phyloP scores from a whole-genome alignment of 345 rosid species.

The Passiflora organensis region DNA sequence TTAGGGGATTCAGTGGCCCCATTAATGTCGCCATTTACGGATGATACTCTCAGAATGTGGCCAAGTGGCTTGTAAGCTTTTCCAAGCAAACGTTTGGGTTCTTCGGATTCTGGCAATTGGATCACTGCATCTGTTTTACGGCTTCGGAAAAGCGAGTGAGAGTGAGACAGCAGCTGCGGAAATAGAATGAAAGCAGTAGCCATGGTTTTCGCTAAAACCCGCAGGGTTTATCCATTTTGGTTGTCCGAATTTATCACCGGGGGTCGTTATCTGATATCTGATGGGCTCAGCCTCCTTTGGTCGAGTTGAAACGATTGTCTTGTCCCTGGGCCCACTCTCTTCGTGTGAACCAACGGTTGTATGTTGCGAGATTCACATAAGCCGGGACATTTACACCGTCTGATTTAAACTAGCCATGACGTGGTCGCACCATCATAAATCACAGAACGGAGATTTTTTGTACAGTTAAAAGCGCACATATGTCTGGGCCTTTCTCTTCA shows the following conservation, averaged over 20 bases:
- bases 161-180: conserved; percentile 29
- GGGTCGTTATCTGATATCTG: neutral
- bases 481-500: neutral
- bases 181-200: conserved; percentile 46
- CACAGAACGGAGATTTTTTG: too few relatives aligned
- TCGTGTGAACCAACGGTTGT: too few relatives aligned
- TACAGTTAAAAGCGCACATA: too few relatives aligned
- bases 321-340: too few relatives aligned
- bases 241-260: neutral
- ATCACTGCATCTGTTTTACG: conserved; percentile 10
- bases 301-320: too few relatives aligned
- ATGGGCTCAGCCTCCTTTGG: neutral
- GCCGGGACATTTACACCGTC: too few relatives aligned
- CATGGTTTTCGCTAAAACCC: conserved; percentile 29
- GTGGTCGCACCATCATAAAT: too few relatives aligned
- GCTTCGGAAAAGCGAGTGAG: conserved; percentile 15
- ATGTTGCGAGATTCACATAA: too few relatives aligned
- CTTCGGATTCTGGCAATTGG: too few relatives aligned
- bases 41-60: conserved; percentile 31
- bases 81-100: neutral
- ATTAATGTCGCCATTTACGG: conserved; percentile 28
- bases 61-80: neutral
- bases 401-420: too few relatives aligned
- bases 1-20: conserved; percentile 47
- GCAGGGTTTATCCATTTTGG: conserved; percentile 41